phyloP scores from a whole-genome alignment of 2,329 filamentous ascomycete species.

The Cryphonectria naterciae region DNA sequence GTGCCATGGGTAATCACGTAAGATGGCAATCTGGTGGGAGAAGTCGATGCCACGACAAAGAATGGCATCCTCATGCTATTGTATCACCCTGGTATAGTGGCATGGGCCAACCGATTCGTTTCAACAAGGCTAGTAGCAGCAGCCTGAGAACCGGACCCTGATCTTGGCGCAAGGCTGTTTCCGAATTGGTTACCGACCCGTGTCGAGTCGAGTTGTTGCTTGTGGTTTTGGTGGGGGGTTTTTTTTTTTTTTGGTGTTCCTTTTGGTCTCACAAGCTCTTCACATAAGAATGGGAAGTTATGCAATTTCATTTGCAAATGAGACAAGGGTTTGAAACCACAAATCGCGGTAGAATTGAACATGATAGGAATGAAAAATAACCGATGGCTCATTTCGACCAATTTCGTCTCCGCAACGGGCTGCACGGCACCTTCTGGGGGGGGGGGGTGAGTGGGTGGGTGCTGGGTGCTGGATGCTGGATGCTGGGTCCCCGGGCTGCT shows the following conservation, averaged over 20 bases:
- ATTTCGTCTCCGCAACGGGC: background rate
- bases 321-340: slow-evolving; percentile 13
- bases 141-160: background rate
- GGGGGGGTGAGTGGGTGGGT: background rate
- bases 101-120: background rate
- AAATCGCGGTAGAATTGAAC: slow-evolving; percentile 3
- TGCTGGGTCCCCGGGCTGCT: background rate
- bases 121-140: background rate
- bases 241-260: background rate
- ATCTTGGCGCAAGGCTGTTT: background rate
- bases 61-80: background rate
- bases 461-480: background rate
- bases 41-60: background rate
- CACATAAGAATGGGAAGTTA: background rate
- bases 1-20: background rate
- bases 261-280: background rate
- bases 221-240: too few species aligned
- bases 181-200: background rate
- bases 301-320: slow-evolving; percentile 5
- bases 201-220: background rate
- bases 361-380: slow-evolving; percentile 1
- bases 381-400: slow-evolving; percentile 6
- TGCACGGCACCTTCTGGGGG: background rate
- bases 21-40: slow-evolving; percentile 11
- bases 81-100: background rate